Evolutionary conservation across 129 eudicot species (phyloP).

Genomic region (Centrapalus pauciflorus): DNA sequence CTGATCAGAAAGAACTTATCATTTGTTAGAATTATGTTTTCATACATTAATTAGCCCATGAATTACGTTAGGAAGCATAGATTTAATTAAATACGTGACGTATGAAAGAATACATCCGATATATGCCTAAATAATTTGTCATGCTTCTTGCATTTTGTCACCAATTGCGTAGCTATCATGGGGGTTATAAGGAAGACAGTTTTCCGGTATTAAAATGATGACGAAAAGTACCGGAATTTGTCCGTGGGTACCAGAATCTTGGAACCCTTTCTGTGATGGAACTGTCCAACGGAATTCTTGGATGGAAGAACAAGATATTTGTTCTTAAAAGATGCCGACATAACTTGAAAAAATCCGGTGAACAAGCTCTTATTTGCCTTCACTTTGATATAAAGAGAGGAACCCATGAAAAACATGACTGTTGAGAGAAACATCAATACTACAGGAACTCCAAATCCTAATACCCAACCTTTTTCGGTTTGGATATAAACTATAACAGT

Average conservation of each 20-base stretch:
- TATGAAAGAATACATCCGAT: not conserved
- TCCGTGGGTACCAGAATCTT: constrained; percentile 36
- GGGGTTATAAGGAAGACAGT: not conserved
- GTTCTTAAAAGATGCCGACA: constrained; percentile 45
- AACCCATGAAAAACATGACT: constrained; percentile 48
- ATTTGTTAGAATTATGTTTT: not conserved
- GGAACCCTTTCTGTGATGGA: constrained; percentile 33
- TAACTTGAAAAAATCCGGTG: constrained; percentile 45
- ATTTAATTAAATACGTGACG: not conserved
- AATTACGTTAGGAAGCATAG: not conserved
- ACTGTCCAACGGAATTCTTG: constrained; percentile 22
- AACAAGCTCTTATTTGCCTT: constrained; percentile 51
- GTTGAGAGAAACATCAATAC: constrained; percentile 52
- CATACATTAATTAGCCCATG: not conserved
- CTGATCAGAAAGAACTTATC: constrained; percentile 2
- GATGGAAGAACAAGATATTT: constrained; percentile 38
- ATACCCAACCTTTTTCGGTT: constrained; percentile 47
- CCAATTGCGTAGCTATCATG: not conserved
- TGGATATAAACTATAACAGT: constrained; percentile 68
- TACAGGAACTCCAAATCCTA: constrained; percentile 73
- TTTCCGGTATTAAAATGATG: not conserved
- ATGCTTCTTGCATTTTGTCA: not conserved
- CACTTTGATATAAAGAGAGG: constrained; percentile 47
- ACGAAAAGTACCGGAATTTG: constrained; percentile 37
- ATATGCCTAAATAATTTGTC: not conserved